Conservation (phyloP, 345 rosid species). For the Excoecaria cochinchinensis region DNA sequence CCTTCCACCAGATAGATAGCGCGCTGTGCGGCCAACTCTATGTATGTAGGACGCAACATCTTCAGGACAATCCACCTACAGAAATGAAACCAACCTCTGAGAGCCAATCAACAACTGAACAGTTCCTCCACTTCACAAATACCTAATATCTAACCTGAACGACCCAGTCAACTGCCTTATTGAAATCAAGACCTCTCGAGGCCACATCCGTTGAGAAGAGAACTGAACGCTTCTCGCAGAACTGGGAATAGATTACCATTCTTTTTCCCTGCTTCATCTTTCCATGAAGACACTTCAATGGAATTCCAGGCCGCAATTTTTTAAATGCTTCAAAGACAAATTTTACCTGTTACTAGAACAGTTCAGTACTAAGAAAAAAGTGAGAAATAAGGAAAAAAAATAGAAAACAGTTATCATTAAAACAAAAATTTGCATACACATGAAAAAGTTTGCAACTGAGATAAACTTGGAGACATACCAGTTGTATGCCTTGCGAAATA, state of each 20-base stretch:
- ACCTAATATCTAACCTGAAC: conserved; percentile 62
- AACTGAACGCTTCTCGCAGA: conserved; percentile 73
- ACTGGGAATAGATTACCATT: conserved; percentile 77
- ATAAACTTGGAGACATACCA: neutral
- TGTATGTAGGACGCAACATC: conserved; percentile 91
- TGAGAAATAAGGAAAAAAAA: neutral
- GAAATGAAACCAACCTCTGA: conserved; percentile 15
- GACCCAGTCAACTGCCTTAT: conserved; percentile 93
- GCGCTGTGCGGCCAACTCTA: conserved; percentile 98
- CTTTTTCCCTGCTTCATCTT: conserved; percentile 91
- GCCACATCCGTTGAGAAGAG: conserved; percentile 95
- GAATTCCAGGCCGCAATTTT: conserved; percentile 92
- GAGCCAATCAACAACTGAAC: conserved; percentile 5
- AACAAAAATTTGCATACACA: neutral
- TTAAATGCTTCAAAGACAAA: conserved; percentile 93
- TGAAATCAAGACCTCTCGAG: conserved; percentile 94
- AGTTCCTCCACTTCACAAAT: neutral
- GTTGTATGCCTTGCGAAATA: neutral
- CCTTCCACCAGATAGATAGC: conserved; percentile 67
- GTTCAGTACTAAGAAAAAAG: neutral
- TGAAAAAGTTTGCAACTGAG: neutral
- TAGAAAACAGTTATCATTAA: too few relatives aligned
- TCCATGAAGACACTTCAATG: conserved; percentile 92
- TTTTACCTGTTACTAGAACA: conserved; percentile 53
- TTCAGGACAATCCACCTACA: conserved; percentile 91